Percentiles rank a stretch among this genome's conserved stretches.
Evolutionary conservation across 2,329 filamentous ascomycete species (phyloP).

Genomic region (Colletotrichum salicis): DNA sequence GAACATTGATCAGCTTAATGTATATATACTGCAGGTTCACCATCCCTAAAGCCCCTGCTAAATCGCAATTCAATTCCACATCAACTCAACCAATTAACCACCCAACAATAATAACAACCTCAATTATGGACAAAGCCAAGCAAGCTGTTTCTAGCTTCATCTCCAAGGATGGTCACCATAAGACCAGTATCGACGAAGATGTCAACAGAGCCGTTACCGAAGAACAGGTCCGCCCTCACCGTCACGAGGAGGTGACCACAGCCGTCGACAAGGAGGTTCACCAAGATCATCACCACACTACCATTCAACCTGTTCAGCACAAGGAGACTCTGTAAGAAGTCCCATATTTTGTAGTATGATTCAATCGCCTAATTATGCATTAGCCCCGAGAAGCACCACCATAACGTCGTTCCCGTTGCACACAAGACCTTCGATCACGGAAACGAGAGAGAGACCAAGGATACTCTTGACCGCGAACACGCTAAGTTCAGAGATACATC

Average conservation of each 20-base stretch:
- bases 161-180: conserved; percentile 69
- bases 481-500: conserved; percentile 44
- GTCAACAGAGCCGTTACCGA: conserved; percentile 69
- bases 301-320: conserved; percentile 68
- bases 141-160: conserved; percentile 70
- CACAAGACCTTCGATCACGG: conserved; percentile 71
- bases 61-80: not conserved
- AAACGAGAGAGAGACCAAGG: conserved; percentile 58
- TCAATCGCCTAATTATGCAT: not conserved
- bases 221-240: conserved; percentile 68
- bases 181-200: conserved; percentile 76
- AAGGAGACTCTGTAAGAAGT: conserved; percentile 55
- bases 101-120: not conserved
- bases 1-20: not conserved
- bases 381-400: conserved; percentile 70
- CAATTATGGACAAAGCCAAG: conserved; percentile 73
- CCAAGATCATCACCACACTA: conserved; percentile 78
- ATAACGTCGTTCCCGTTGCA: conserved; percentile 68
- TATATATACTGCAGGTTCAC: not conserved
- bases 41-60: not conserved
- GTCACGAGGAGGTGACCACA: conserved; percentile 70
- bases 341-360: conserved; percentile 39
- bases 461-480: conserved; percentile 62
- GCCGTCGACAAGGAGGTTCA: conserved; percentile 76
- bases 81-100: not conserved